Base-by-base conservation (phyloP, 192 early-diverging fungal species). In the Mortierella claussenii region DNA sequence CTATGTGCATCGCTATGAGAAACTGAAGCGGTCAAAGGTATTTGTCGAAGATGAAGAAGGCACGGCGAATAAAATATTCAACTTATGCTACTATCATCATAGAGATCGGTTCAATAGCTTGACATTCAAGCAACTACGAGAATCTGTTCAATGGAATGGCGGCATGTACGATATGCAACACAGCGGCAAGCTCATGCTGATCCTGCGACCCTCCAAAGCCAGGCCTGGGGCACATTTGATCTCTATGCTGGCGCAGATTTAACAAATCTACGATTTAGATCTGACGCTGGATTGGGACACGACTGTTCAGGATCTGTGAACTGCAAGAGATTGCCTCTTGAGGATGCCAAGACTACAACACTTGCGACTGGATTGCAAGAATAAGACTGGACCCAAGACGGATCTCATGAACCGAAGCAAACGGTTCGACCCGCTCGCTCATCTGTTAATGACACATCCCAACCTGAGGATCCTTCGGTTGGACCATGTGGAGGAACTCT, bases 21-120 rank as follows among this genome's bases (percentile, higher is more conserved):
- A 57, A 60, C 43, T 33, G n/a, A 17, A 23, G 24, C 4, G 58
- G 67, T 28, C 27, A 46, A 26, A n/a, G 67, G 58, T 60, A 69
- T 42, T 30, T 3, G 3, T 67, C 32, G 58, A 58, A 23, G 46
- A 67, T 40, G 56, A 67, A 11, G 36, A 54, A 43, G 55, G 65
- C 30, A 12, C n/a, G 0, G 33, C n/a, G 5, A 34, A 58, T 4
- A 13, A 40, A 11, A 36, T 58, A 18, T 0, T 34, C 11, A 47
- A 53, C 52, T 31, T 65, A 10, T 65, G 53, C 42, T 18, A 24
- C 34, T 13, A 53, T 9, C 63, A 55, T 23, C 28, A 65, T 43
- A 30, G 55, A n/a, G 4, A 32, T 18, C 23, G 18, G 3, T 51
- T 50, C 20, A 48, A 62, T 18, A 62, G 47, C 0, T 3, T 7